Evolutionary conservation across 2,329 filamentous ascomycete genomes (phyloP), one percentile per base, ranked within the genome.

Genomic region (Massarina eburnea): DNA sequence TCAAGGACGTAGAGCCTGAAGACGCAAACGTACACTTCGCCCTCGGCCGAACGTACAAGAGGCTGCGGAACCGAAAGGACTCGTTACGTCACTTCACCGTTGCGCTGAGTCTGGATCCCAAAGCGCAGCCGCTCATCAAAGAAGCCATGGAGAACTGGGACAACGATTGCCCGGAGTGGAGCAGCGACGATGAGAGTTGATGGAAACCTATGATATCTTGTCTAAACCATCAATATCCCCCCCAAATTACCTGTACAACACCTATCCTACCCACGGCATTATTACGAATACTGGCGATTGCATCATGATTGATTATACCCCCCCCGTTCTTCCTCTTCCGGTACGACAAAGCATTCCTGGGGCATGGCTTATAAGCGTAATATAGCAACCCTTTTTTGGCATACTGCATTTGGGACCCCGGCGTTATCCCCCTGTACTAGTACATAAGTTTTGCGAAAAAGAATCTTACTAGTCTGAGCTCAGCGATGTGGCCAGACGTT

Each of bases 1-100:
- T 99, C 48, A 94, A 95, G 65, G 89, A 95, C 58, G 79, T 95
- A 51, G 91, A 91, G 4, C 92, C 94, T 0, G 91, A 99, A 63
- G 92, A 97, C 70, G 89, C 92, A 4, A 95, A 91, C 61, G 91
- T 99, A 29, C 94, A 96, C 73, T 99, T 96, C 75, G 76, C 96
- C 52, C 83, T 99, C 30, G 95, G 91, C 17, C 89, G 89, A 66
- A 80, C 82, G 46, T 82, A 82, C 68, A 85, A 84, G 68, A 78
- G 76, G 56, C 56, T 83, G 46, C 70, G 76, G 22, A 76, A 83
- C 48, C 80, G 80, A 59, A 84, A 84, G 50, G 80, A 84, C 59
- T 91, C 94, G n/a, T 88, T 99, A 48, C 85, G 87, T 48, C 90
- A 96, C 70, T 95, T 95, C 67, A 99, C 94, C 6, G 92, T 91